Percentiles rank a stretch among this genome's conserved stretches.
These are phyloP conservation scores for Epichloe coenophiala DNA, from an alignment of 2,329 filamentous ascomycete species.

Conservation along the genomic window DNA sequence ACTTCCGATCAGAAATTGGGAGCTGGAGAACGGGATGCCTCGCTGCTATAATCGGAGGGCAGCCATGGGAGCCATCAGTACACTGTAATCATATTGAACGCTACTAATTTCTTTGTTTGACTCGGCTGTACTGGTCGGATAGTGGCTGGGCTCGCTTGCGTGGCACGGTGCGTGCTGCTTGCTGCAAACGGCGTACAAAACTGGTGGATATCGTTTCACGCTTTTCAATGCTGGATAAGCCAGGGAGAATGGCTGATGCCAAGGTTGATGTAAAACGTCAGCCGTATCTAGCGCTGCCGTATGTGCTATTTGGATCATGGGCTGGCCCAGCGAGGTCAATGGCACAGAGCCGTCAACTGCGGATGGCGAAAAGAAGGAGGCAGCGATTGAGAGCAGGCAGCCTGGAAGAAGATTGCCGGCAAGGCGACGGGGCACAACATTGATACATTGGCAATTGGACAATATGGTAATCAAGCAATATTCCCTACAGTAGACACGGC, in stretches of 20 bases:
- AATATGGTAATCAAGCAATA: background rate
- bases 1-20: background rate
- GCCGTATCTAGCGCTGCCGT: background rate
- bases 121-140: background rate
- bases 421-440: background rate
- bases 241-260: background rate
- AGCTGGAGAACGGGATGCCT: background rate
- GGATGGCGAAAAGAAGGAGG: background rate
- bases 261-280: background rate
- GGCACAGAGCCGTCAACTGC: background rate
- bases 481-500: background rate
- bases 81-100: slow-evolving; percentile 5
- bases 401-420: background rate
- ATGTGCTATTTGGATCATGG: slow-evolving; percentile 3
- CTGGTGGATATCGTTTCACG: background rate
- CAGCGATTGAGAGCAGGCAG: too few relatives aligned
- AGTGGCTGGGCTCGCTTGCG: background rate
- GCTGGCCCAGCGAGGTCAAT: slow-evolving; percentile 4
- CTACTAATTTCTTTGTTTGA: background rate
- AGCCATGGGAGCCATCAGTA: background rate
- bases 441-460: background rate
- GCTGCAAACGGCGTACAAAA: background rate
- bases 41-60: background rate
- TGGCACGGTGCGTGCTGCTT: background rate
- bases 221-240: background rate